Evolutionary conservation across 306 rosid species (phyloP).

Genomic region (Datisca glomerata): DNA sequence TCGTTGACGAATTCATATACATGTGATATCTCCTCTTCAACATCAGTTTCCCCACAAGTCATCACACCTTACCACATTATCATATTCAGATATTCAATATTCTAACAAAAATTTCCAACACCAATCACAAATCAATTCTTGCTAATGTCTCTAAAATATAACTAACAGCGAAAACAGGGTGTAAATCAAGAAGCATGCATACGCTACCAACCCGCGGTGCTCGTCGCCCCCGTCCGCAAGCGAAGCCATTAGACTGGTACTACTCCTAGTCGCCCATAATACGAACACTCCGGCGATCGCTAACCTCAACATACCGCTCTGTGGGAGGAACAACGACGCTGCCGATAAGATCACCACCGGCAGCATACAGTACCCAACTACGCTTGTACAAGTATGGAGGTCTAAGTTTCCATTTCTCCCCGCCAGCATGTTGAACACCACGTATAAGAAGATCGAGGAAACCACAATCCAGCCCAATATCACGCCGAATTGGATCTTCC

Average conservation of each 20-base stretch:
- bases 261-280: constrained; percentile 82
- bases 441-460: constrained; percentile 74
- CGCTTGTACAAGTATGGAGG: constrained; percentile 88
- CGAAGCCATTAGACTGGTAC: constrained; percentile 60
- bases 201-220: constrained; percentile 86
- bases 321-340: constrained; percentile 60
- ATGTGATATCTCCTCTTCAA: not conserved
- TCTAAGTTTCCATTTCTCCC: constrained; percentile 81
- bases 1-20: not conserved
- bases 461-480: constrained; percentile 96
- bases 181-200: constrained; percentile 89
- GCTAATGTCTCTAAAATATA: constrained; percentile 45
- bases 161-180: constrained; percentile 85
- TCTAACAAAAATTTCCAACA: constrained; percentile 20
- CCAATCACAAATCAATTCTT: constrained; percentile 11
- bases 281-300: constrained; percentile 53
- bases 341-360: constrained; percentile 85
- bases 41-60: not conserved
- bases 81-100: not conserved
- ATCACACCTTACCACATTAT: constrained; percentile 3
- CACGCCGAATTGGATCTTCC: constrained; percentile 93
- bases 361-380: constrained; percentile 77
- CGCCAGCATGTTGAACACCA: constrained; percentile 89
- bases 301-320: constrained; percentile 39
- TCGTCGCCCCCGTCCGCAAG: constrained; percentile 91